phyloP scores from a whole-genome alignment of 2,329 filamentous ascomycete genomes.

The Aspergillus pseudoviridinutans region DNA sequence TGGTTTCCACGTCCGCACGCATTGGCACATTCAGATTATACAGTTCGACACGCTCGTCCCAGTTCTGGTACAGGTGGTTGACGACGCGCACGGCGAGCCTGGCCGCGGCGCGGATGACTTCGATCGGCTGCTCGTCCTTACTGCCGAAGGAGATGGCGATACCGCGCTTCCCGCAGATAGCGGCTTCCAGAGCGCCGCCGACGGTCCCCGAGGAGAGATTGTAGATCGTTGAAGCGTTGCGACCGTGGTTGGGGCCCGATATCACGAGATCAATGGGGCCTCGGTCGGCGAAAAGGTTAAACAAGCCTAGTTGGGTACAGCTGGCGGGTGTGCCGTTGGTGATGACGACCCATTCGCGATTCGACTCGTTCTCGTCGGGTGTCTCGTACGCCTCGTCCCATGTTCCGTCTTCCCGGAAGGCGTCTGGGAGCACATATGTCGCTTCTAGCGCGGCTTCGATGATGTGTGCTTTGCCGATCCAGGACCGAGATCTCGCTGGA shows the following conservation, averaged over 20 bases:
- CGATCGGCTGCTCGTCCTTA: constrained; percentile 69
- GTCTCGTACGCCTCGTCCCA: constrained; percentile 37
- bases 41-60: constrained; percentile 67
- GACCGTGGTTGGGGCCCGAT: constrained; percentile 72
- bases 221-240: constrained; percentile 75
- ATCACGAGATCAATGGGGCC: constrained; percentile 69
- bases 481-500: constrained; percentile 81
- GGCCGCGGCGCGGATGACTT: constrained; percentile 69
- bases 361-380: constrained; percentile 46
- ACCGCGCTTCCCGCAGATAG: constrained; percentile 61
- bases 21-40: constrained; percentile 86
- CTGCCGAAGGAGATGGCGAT: constrained; percentile 85
- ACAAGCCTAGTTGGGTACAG: constrained; percentile 71
- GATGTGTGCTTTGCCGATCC: constrained; percentile 95
- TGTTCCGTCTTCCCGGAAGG: constrained; percentile 52
- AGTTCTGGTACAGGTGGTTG: constrained; percentile 68
- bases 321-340: constrained; percentile 72
- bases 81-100: constrained; percentile 69
- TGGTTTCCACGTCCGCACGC: constrained; percentile 63
- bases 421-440: constrained; percentile 66
- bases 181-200: constrained; percentile 71
- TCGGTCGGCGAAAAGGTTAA: constrained; percentile 67
- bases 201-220: constrained; percentile 70
- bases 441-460: constrained; percentile 80
- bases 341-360: constrained; percentile 65